A percentile compares a stretch with the other conserved stretches of the same genome.
Evolutionary conservation across 2,329 filamentous ascomycete genomes (phyloP).

Genomic region (Aspergillus bombycis): DNA sequence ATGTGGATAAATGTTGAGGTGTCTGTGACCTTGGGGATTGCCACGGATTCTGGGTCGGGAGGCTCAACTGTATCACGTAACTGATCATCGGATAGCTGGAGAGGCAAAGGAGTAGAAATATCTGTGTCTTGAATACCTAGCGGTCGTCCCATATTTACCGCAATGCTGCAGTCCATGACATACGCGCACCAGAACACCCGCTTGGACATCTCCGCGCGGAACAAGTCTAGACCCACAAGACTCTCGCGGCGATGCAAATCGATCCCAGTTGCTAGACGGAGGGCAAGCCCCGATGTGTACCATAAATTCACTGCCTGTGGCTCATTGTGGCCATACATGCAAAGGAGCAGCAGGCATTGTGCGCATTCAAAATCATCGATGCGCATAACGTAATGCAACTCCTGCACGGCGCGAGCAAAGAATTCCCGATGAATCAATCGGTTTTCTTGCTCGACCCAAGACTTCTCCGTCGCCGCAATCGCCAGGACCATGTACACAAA

Average conservation of each 20-base stretch:
- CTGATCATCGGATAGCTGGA: conserved; percentile 20
- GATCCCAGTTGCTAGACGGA: conserved; percentile 26
- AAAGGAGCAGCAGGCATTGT: conserved; percentile 28
- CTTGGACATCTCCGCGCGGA: conserved; percentile 27
- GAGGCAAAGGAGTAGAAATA: conserved; percentile 26
- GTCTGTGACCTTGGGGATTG: conserved; percentile 15
- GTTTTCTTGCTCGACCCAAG: neutral
- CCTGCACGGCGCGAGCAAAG: conserved; percentile 16
- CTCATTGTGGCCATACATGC: conserved; percentile 31
- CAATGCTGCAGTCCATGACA: conserved; percentile 29
- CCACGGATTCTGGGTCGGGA: neutral
- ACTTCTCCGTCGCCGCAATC: conserved; percentile 26
- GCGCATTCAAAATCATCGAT: conserved; percentile 27
- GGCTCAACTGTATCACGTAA: conserved; percentile 8
- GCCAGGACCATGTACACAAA: conserved; percentile 28
- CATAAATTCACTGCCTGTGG: conserved; percentile 31
- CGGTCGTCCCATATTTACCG: conserved; percentile 29
- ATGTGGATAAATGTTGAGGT: conserved; percentile 31
- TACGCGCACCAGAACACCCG: conserved; percentile 31
- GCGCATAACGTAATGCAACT: conserved; percentile 18
- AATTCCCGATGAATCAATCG: conserved; percentile 3
- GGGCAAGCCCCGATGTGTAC: conserved; percentile 26
- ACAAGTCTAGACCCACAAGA: conserved; percentile 10
- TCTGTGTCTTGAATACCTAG: conserved; percentile 28
- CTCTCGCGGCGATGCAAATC: conserved; percentile 26